These are phyloP conservation scores for Priceomyces castillae DNA, from an alignment of 805 yeast genomes.

Conservation along the genomic window DNA sequence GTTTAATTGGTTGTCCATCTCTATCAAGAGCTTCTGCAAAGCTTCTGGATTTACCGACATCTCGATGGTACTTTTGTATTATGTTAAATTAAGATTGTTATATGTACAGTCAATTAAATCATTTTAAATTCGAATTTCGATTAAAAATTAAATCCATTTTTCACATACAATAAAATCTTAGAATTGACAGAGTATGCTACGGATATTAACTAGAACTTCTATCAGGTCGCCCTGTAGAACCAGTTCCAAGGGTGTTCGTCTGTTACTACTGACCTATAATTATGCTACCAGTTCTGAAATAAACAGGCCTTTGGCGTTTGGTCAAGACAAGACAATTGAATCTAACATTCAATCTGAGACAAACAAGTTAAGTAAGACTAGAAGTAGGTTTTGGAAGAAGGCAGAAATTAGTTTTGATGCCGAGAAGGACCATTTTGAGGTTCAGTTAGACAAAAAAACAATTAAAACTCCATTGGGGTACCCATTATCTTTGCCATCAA, in stretches of 20 bases:
- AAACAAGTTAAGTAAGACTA: conserved; percentile 65
- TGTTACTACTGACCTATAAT: neutral
- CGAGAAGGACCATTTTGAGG: conserved; percentile 36
- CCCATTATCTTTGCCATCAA: conserved; percentile 58
- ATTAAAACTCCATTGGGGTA: conserved; percentile 83
- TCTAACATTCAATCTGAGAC: conserved; percentile 58
- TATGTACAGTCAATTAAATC: too few relatives aligned
- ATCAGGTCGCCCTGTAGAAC: neutral
- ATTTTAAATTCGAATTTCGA: neutral
- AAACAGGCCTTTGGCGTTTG: conserved; percentile 16
- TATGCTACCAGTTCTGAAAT: conserved; percentile 16
- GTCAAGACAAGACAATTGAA: conserved; percentile 41
- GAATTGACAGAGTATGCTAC: neutral
- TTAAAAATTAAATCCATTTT: neutral
- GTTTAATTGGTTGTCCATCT: conserved; percentile 64
- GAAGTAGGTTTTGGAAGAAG: conserved; percentile 78
- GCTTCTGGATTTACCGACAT: conserved; percentile 49
- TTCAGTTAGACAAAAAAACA: conserved; percentile 72
- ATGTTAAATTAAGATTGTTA: neutral
- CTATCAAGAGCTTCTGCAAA: conserved; percentile 53
- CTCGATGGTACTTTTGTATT: conserved; percentile 2
- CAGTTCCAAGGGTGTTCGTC: neutral
- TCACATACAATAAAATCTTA: too few relatives aligned
- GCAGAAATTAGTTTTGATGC: conserved; percentile 45
- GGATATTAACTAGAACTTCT: neutral